Percentiles rank a stretch among this genome's conserved stretches.
Conservation (phyloP, 1,284 basidiomycete genomes). For the Papiliotrema laurentii region DNA sequence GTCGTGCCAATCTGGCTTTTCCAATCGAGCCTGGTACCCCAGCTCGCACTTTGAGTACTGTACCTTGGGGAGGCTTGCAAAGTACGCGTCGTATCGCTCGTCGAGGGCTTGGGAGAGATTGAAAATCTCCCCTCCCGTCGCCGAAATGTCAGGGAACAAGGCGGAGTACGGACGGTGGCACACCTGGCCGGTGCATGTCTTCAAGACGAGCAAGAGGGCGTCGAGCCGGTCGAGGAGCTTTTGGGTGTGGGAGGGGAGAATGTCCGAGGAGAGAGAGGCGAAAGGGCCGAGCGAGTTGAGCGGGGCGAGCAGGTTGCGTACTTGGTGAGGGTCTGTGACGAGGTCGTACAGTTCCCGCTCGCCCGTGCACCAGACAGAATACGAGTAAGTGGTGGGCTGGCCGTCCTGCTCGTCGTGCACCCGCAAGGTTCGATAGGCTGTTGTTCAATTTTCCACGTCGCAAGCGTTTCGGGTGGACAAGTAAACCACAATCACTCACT, state of each 20-base stretch:
- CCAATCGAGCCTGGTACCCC: conserved; percentile 21
- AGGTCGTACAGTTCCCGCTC: conserved; percentile 43
- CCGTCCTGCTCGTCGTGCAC: conserved; percentile 19
- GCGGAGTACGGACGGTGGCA: conserved; percentile 29
- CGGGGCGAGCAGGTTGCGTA: conserved; percentile 25
- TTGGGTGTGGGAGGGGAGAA: conserved; percentile 1
- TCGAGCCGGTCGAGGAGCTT: conserved; percentile 28
- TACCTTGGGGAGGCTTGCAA: conserved; percentile 28
- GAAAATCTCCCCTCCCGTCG: conserved; percentile 8
- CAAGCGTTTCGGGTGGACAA: too few relatives aligned
- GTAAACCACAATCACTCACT: conserved; percentile 9
- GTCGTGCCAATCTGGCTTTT: conserved; percentile 25
- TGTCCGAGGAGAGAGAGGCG: conserved; percentile 7
- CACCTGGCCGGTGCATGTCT: conserved; percentile 29
- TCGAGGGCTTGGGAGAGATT: conserved; percentile 18
- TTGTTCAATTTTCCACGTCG: neutral
- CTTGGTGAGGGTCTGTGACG: conserved; percentile 28
- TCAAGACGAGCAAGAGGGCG: conserved; percentile 36
- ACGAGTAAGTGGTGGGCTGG: conserved; percentile 16
- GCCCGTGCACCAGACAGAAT: conserved; percentile 42
- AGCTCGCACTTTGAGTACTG: conserved; percentile 22
- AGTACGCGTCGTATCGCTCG: conserved; percentile 25
- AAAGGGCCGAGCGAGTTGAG: conserved; percentile 19
- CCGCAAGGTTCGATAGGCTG: conserved; percentile 33
- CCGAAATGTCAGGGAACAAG: conserved; percentile 20